Evolutionary conservation across 805 yeast genomes (phyloP).

Genomic region (Barnettozyma sp.): DNA sequence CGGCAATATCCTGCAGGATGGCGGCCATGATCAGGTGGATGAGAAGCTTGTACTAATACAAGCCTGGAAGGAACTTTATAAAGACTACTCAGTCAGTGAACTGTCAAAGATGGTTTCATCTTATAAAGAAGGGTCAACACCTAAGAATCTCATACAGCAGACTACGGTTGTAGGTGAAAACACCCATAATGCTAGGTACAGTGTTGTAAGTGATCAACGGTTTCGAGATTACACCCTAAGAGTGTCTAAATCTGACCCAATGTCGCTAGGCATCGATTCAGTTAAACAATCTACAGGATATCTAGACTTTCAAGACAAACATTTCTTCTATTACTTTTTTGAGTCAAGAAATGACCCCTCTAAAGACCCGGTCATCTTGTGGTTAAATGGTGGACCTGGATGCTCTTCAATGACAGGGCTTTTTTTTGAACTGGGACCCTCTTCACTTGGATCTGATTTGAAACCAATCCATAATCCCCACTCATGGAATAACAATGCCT

Average conservation of each 20-base stretch:
- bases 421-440: constrained; percentile 88
- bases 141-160: constrained; percentile 14
- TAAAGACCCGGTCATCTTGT: constrained; percentile 76
- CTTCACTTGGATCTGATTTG: constrained; percentile 56
- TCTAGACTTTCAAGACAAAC: constrained; percentile 67
- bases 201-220: constrained; percentile 1
- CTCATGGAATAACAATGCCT: constrained; percentile 90
- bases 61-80: constrained; percentile 26
- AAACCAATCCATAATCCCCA: constrained; percentile 72
- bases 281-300: constrained; percentile 82
- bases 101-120: constrained; percentile 11
- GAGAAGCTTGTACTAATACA: constrained; percentile 13
- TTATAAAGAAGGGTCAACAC: constrained; percentile 8
- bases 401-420: constrained; percentile 89
- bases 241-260: constrained; percentile 27
- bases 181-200: not conserved
- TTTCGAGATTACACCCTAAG: constrained; percentile 17
- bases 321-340: constrained; percentile 85
- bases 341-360: constrained; percentile 85
- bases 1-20: constrained; percentile 1
- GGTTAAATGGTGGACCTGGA: constrained; percentile 97
- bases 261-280: constrained; percentile 62
- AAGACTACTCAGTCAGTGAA: constrained; percentile 27
- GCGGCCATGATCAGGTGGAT: constrained; percentile 5
- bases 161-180: not conserved